Base-by-base conservation (phyloP, 305 asterid genomes). In the Galium porrigens region DNA sequence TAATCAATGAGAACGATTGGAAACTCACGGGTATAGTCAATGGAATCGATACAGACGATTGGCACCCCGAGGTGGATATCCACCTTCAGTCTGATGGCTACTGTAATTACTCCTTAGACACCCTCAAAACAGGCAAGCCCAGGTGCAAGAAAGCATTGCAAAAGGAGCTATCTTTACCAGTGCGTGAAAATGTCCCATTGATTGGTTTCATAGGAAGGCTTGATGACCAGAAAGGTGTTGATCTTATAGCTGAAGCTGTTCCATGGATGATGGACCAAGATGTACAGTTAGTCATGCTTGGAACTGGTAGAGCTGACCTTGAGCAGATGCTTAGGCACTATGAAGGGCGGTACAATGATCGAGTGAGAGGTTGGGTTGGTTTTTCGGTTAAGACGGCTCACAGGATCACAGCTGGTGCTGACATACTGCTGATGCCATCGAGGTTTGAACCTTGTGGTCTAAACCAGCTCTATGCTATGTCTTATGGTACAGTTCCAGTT, bases 391-490 rank as follows among this genome's bases (percentile, higher is more conserved):
- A 76, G 79, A 87, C 82, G 0, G 90, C 95, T 58, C 96, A 92
- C 59, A 79, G 95, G 63, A 92, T 92, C 60, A 92, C 96, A 7
- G 99, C 95, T 6, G 99, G 95, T 2, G 89, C 80, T 0, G 96
- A 92, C 72, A 74, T 89, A 58, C 79, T 92, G 58, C 73, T 92
- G 75, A 89, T 92, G 96, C 99, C 99, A 0, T 92, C 99, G 1
- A 84, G 95, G 55, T 92, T 89, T 42, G 99, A 92, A 78, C 99
- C 99, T 1, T 92, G 99, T 57, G 97, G 99, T 66, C 81, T 92
- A 67, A 92, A 92, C 68, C 99, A 92, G 81, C 88, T 92, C 10
- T 92, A 92, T 48, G 98, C 98, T 0, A 92, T 89, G 98, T 69
- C 75, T 30, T 92, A 92, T 9, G 98, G 94, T 56, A 92, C 96